phyloP scores from a whole-genome alignment of 2,329 filamentous ascomycete genomes.

The Alternaria sp. region DNA sequence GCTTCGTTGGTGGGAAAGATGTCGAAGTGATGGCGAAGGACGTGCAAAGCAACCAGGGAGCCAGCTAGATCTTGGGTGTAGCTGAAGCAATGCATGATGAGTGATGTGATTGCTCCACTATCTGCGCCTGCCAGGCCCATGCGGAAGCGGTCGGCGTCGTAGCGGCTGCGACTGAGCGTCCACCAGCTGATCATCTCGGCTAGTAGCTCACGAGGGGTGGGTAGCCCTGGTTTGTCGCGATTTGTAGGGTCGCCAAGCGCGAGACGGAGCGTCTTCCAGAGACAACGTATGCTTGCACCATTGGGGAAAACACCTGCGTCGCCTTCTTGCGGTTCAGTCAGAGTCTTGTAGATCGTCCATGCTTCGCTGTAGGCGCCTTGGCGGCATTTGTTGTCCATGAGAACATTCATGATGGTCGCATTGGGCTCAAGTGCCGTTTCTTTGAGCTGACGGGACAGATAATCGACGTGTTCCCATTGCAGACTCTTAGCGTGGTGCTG shows the following conservation, averaged over 20 bases:
- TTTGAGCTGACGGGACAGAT: slow-evolving; percentile 36
- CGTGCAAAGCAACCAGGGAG: slow-evolving; percentile 44
- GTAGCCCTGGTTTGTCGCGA: slow-evolving; percentile 28
- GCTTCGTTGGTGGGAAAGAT: slow-evolving; percentile 34
- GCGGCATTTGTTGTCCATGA: slow-evolving; percentile 39
- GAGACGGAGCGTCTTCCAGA: slow-evolving; percentile 44
- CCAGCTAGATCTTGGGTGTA: slow-evolving; percentile 41
- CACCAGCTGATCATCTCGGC: slow-evolving; percentile 42
- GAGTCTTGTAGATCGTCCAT: slow-evolving; percentile 35
- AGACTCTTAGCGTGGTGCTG: slow-evolving; percentile 33
- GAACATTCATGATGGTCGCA: slow-evolving; percentile 39
- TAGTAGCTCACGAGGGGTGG: slow-evolving; percentile 40
- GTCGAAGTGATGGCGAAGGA: slow-evolving; percentile 31
- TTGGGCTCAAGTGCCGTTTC: slow-evolving; percentile 28
- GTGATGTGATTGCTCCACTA: slow-evolving; percentile 27
- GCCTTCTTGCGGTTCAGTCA: slow-evolving; percentile 29
- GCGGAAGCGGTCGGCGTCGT: slow-evolving; percentile 35
- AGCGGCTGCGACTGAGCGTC: slow-evolving; percentile 26
- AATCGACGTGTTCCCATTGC: slow-evolving; percentile 46
- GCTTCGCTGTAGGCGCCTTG: slow-evolving; percentile 38
- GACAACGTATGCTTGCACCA: slow-evolving; percentile 34
- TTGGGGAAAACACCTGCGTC: slow-evolving; percentile 34
- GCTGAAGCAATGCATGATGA: slow-evolving; percentile 47
- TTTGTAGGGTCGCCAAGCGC: slow-evolving; percentile 29
- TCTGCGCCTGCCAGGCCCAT: slow-evolving; percentile 33